phyloP scores from a whole-genome alignment of 441 rosid species.

The Metrosideros polymorpha region DNA sequence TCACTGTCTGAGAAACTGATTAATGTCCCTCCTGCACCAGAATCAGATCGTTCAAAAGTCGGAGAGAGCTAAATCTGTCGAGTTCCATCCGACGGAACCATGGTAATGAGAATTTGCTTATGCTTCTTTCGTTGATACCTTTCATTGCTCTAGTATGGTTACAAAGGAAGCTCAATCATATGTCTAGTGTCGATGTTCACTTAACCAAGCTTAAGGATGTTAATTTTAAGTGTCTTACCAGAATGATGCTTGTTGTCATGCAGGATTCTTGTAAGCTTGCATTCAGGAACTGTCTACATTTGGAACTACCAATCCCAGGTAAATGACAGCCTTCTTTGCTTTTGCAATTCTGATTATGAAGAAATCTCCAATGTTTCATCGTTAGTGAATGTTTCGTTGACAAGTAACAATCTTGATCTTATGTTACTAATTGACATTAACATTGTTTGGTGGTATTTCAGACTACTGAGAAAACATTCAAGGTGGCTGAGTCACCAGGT shows the following conservation, averaged over 20 bases:
- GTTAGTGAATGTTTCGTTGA: background rate
- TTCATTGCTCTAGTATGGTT: background rate
- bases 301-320: slow-evolving; percentile 5
- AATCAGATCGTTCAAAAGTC: background rate
- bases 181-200: background rate
- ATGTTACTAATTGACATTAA: background rate
- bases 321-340: background rate
- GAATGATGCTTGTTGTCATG: background rate
- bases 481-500: slow-evolving; percentile 66
- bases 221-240: background rate
- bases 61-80: background rate
- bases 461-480: slow-evolving; percentile 61
- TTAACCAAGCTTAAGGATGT: background rate
- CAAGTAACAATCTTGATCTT: background rate
- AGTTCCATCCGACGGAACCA: slow-evolving; percentile 6
- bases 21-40: background rate
- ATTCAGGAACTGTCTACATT: background rate
- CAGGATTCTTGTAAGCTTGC: background rate
- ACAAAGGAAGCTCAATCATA: background rate
- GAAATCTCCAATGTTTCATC: background rate
- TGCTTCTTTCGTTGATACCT: background rate
- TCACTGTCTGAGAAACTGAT: background rate
- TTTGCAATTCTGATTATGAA: background rate
- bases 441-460: slow-evolving; percentile 10
- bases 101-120: background rate